Evolutionary conservation across 805 yeast species (phyloP).

Genomic region (Yarrowia phangngaensis): DNA sequence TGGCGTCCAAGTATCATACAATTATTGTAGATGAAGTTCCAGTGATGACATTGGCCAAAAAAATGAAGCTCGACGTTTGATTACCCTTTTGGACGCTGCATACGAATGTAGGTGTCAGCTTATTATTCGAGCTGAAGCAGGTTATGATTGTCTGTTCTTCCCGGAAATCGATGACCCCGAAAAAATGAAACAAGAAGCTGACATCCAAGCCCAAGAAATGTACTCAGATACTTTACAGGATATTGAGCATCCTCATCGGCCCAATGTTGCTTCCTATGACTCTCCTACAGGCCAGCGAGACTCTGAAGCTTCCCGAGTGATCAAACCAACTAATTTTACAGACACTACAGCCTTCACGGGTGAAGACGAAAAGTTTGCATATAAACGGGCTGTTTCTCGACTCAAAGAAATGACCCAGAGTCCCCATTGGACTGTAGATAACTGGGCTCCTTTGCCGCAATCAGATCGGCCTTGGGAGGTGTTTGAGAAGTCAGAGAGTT

Average conservation of each 20-base stretch:
- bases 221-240: conserved; percentile 60
- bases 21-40: conserved; percentile 62
- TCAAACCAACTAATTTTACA: conserved; percentile 35
- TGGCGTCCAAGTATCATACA: conserved; percentile 57
- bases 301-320: not conserved
- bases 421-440: conserved; percentile 48
- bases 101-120: conserved; percentile 65
- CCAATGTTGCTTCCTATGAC: conserved; percentile 57
- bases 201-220: conserved; percentile 59
- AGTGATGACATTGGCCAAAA: conserved; percentile 51
- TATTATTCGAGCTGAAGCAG: conserved; percentile 49
- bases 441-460: conserved; percentile 55
- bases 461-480: conserved; percentile 59
- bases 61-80: conserved; percentile 65
- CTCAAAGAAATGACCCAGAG: conserved; percentile 56
- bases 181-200: conserved; percentile 35
- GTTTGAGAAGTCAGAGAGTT: conserved; percentile 26
- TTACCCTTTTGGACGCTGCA: conserved; percentile 62
- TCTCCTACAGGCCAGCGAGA: conserved; percentile 20
- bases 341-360: conserved; percentile 57
- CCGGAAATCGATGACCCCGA: conserved; percentile 44
- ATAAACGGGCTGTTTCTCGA: conserved; percentile 64
- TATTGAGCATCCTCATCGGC: conserved; percentile 60
- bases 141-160: conserved; percentile 56
- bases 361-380: conserved; percentile 73